Percentiles rank a stretch among this genome's conserved stretches.
Conservation (phyloP, 1,284 basidiomycete species). For the Omphalotus olearius region DNA sequence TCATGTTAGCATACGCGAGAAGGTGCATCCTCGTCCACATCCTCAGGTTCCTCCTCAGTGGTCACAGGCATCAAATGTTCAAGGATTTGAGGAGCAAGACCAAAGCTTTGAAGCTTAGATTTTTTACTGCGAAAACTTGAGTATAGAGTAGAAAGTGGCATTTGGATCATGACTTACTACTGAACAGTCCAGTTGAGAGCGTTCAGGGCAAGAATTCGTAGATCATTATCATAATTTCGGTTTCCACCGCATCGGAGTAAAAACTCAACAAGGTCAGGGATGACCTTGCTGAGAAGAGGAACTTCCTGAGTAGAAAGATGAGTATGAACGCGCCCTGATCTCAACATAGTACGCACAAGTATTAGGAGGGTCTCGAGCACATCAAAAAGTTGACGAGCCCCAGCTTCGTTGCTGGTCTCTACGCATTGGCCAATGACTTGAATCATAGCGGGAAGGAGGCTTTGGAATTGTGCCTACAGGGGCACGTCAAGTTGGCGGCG, state of each 20-base stretch:
- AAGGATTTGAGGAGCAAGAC: slow-evolving; percentile 85
- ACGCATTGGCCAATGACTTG: slow-evolving; percentile 86
- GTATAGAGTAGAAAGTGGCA: slow-evolving; percentile 1
- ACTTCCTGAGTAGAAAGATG: slow-evolving; percentile 61
- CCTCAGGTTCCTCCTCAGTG: slow-evolving; percentile 81
- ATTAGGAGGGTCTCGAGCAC: slow-evolving; percentile 95
- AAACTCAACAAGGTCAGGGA: slow-evolving; percentile 87
- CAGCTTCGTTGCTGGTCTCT: slow-evolving; percentile 77
- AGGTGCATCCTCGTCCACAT: slow-evolving; percentile 86
- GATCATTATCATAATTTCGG: slow-evolving; percentile 71
- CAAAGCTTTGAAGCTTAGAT: slow-evolving; percentile 87
- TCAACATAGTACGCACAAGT: slow-evolving; percentile 50
- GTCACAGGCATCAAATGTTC: slow-evolving; percentile 93
- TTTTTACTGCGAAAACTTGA: slow-evolving; percentile 66
- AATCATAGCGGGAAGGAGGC: slow-evolving; percentile 87
- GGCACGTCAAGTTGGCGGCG: not conserved
- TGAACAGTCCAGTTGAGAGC: slow-evolving; percentile 95
- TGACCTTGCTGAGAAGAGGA: slow-evolving; percentile 86
- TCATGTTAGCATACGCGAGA: slow-evolving; percentile 61
- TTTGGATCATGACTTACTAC: slow-evolving; percentile 51
- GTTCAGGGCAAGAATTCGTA: slow-evolving; percentile 91
- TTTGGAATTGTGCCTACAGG: slow-evolving; percentile 81
- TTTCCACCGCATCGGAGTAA: slow-evolving; percentile 86
- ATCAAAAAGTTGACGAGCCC: slow-evolving; percentile 90
- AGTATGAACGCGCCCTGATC: slow-evolving; percentile 12